phyloP scores from a whole-genome alignment of 164 flowering plant genomes.

The Kalanchoe fedtschenkoi region DNA sequence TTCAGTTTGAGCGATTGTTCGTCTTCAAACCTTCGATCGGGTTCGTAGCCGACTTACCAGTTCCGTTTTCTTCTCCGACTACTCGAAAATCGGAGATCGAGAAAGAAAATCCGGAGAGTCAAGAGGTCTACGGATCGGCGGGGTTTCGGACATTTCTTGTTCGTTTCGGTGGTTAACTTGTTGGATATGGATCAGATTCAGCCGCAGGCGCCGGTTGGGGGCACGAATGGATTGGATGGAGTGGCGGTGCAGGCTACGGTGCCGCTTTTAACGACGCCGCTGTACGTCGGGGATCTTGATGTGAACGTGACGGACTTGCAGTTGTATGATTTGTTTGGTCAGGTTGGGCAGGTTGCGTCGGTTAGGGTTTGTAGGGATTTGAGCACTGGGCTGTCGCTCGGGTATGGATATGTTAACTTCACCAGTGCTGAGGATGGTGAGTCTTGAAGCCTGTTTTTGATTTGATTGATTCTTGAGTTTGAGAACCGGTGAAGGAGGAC shows the following conservation, averaged over 20 bases:
- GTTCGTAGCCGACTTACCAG: no score
- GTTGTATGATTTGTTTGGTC: constrained; percentile 19
- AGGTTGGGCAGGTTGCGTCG: constrained; percentile 18
- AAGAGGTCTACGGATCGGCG: no score
- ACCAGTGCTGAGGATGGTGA: constrained; percentile 17
- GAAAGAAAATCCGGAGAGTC: no score
- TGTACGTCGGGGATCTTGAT: constrained; percentile 6
- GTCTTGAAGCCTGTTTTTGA: neutral
- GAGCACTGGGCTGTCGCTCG: constrained; percentile 19
- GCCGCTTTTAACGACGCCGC: neutral
- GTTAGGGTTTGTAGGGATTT: constrained; percentile 23
- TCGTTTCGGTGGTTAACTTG: neutral
- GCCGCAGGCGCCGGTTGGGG: neutral
- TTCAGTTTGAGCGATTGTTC: no score
- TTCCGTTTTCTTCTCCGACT: no score
- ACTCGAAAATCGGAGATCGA: no score
- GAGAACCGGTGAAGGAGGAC: no score
- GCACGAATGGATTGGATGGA: neutral
- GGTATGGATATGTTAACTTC: constrained; percentile 25
- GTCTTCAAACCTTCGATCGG: no score
- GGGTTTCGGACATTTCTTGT: no score
- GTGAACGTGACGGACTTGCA: constrained; percentile 18
- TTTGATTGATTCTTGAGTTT: neutral
- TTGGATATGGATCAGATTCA: neutral
- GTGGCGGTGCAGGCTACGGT: neutral